phyloP scores from a whole-genome alignment of 2,329 filamentous ascomycete genomes.

The Pseudocercospora pini-densiflorae region DNA sequence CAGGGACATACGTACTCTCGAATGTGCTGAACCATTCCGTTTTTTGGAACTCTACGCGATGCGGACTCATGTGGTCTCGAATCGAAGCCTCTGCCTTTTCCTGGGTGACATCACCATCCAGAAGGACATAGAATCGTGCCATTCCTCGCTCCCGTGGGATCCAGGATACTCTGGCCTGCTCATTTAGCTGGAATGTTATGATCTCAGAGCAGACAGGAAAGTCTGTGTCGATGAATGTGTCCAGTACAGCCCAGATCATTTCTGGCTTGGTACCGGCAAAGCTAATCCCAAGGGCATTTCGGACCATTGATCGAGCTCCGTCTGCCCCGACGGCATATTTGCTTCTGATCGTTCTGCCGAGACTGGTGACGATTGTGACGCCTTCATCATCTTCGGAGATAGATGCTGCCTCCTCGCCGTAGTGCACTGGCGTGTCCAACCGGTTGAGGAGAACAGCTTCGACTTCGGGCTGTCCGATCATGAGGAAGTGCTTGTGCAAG shows the following conservation, averaged over 20 bases:
- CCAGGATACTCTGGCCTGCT: constrained; percentile 20
- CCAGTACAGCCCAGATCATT: constrained; percentile 18
- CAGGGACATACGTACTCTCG: constrained; percentile 8
- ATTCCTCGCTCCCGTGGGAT: constrained; percentile 20
- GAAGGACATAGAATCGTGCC: constrained; percentile 19
- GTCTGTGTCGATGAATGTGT: constrained; percentile 22
- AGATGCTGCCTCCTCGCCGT: constrained; percentile 9
- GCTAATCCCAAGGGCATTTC: constrained; percentile 16
- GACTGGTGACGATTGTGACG: constrained; percentile 10
- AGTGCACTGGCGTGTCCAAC: constrained; percentile 11
- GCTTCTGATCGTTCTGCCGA: constrained; percentile 10
- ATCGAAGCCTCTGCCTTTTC: constrained; percentile 19
- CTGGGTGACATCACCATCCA: constrained; percentile 20
- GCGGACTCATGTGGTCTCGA: constrained; percentile 16
- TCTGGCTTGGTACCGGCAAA: constrained; percentile 24
- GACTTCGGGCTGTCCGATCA: constrained; percentile 19
- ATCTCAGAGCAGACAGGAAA: constrained; percentile 21
- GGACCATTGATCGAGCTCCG: constrained; percentile 18
- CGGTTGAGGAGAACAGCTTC: constrained; percentile 9
- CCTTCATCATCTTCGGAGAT: constrained; percentile 13
- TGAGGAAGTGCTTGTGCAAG: constrained; percentile 18
- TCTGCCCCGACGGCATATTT: constrained; percentile 18
- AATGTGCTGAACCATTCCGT: constrained; percentile 24
- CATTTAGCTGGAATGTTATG: constrained; percentile 21
- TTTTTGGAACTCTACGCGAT: constrained; percentile 14